A percentile compares a stretch with the other conserved stretches of the same genome.
These are phyloP conservation scores for Smallanthus sonchifolius DNA, from an alignment of 129 eudicot species.

Conservation along the genomic window DNA sequence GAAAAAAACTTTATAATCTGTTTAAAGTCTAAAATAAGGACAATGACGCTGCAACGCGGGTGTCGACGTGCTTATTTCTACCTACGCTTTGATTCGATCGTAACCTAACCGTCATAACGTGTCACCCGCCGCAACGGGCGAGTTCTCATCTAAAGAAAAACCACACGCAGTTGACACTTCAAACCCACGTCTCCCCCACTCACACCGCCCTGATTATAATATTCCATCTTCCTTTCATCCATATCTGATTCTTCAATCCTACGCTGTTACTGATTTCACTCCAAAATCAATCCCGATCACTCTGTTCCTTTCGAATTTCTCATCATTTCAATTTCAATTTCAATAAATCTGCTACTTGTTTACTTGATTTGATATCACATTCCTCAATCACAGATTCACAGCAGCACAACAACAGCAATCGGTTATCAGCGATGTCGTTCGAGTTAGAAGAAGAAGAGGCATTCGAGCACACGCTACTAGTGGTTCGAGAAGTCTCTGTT, in stretches of 20 bases:
- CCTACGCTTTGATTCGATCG: too few species aligned
- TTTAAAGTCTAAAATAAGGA: too few species aligned
- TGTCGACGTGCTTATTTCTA: too few species aligned
- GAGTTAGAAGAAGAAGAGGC: slow-evolving; percentile 70
- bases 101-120: too few species aligned
- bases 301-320: neutral
- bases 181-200: slow-evolving; percentile 20
- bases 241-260: slow-evolving; percentile 17
- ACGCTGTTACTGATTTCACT: slow-evolving; percentile 4
- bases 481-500: slow-evolving; percentile 86
- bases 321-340: slow-evolving; percentile 2
- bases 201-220: neutral
- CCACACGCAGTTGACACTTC: slow-evolving; percentile 17
- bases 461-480: slow-evolving; percentile 93
- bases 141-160: neutral
- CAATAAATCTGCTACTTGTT: slow-evolving; percentile 2
- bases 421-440: slow-evolving; percentile 60
- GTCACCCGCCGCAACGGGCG: too few species aligned
- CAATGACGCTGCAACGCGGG: too few species aligned
- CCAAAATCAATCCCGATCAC: slow-evolving; percentile 8
- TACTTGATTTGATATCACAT: neutral
- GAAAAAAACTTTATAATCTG: too few species aligned
- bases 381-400: neutral
- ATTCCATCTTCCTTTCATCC: slow-evolving; percentile 14
- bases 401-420: neutral